Evolutionary conservation across 2,329 filamentous ascomycete genomes (phyloP).

Genomic region (Uncinocarpus reesii): DNA sequence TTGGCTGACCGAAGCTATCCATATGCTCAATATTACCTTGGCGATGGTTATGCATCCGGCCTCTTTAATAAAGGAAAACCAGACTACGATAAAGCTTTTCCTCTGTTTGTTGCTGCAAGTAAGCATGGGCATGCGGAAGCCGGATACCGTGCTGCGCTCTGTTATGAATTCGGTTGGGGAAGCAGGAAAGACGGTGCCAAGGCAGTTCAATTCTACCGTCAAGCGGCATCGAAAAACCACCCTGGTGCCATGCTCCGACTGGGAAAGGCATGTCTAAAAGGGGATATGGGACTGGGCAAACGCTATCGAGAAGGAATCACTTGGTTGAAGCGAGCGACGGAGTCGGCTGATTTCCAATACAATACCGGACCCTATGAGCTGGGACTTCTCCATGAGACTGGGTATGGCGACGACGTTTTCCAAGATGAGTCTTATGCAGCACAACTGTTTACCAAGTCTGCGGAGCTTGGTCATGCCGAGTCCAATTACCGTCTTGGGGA

Average conservation of each 20-base stretch:
- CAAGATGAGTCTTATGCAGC: constrained; percentile 81
- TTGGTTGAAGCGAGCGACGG: constrained; percentile 88
- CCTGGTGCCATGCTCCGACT: constrained; percentile 90
- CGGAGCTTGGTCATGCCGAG: constrained; percentile 78
- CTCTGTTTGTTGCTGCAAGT: constrained; percentile 81
- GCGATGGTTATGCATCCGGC: constrained; percentile 85
- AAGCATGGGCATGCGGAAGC: constrained; percentile 98
- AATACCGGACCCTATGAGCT: constrained; percentile 88
- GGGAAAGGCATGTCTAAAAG: constrained; percentile 78
- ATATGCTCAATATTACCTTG: constrained; percentile 96
- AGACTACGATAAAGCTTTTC: constrained; percentile 84
- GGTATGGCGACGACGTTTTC: constrained; percentile 92
- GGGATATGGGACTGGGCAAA: constrained; percentile 74
- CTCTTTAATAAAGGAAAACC: constrained; percentile 90
- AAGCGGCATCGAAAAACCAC: constrained; percentile 84
- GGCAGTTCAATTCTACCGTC: constrained; percentile 85
- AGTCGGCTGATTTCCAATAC: constrained; percentile 83
- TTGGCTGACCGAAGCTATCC: constrained; percentile 82
- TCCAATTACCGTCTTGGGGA: constrained; percentile 86
- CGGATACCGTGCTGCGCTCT: constrained; percentile 81
- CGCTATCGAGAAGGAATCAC: constrained; percentile 85
- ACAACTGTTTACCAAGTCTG: constrained; percentile 86
- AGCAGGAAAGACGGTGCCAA: constrained; percentile 81
- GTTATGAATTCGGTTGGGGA: constrained; percentile 98
- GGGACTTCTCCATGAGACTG: constrained; percentile 75